A percentile compares a stretch with the other conserved stretches of the same genome.
These are phyloP conservation scores for Dothidotthia symphoricarpi DNA, from an alignment of 2,329 filamentous ascomycete species.

Conservation along the genomic window DNA sequence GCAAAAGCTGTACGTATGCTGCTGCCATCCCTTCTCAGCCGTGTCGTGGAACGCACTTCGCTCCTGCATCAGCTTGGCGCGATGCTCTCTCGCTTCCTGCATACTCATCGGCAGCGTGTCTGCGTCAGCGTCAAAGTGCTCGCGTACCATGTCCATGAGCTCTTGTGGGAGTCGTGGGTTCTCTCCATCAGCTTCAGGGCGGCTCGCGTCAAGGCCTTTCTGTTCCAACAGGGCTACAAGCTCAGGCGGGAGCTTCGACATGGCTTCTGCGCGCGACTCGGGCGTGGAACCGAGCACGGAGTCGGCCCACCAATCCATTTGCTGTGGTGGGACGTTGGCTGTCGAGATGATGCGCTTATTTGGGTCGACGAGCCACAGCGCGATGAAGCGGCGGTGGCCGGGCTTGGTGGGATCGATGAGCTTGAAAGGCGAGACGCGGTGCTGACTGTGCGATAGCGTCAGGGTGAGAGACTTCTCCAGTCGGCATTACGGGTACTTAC, in stretches of 20 bases:
- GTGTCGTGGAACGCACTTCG: constrained; percentile 2
- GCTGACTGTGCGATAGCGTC: constrained; percentile 9
- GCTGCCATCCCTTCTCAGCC: constrained; percentile 5
- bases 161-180: constrained; percentile 12
- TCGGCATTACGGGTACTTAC: constrained; percentile 7
- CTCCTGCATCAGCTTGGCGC: constrained; percentile 10
- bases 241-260: constrained; percentile 17
- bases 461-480: too few relatives aligned
- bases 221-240: constrained; percentile 13
- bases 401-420: constrained; percentile 52
- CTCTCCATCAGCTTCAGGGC: background rate
- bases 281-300: constrained; percentile 7
- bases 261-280: background rate
- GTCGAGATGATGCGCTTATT: constrained; percentile 52
- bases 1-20: constrained; percentile 10
- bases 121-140: constrained; percentile 4
- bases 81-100: constrained; percentile 18
- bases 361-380: constrained; percentile 61
- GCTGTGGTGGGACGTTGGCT: constrained; percentile 54
- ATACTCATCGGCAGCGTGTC: constrained; percentile 13
- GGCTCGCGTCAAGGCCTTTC: constrained; percentile 1
- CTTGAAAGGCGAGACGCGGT: constrained; percentile 44
- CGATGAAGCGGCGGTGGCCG: constrained; percentile 58
- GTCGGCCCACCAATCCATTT: constrained; percentile 46
- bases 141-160: constrained; percentile 14